Percentiles rank a stretch among this genome's conserved stretches.
These are phyloP conservation scores for Gillenia trifoliata DNA, from an alignment of 306 rosid genomes.

Conservation along the genomic window DNA sequence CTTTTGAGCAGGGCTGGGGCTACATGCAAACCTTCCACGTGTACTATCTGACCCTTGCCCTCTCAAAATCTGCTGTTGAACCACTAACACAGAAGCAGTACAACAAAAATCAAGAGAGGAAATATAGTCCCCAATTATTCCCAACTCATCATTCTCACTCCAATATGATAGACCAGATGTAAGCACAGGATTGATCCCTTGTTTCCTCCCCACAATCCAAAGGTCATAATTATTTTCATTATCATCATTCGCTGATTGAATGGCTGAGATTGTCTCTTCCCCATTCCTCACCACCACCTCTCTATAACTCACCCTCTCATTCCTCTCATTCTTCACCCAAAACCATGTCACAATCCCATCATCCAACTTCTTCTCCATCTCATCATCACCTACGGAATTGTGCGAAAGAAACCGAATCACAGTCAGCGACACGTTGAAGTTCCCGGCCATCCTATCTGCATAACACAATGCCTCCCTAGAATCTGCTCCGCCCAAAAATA, in stretches of 20 bases:
- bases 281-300: slow-evolving; percentile 68
- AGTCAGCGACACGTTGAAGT: slow-evolving; percentile 24
- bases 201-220: slow-evolving; percentile 70
- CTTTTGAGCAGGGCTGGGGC: not conserved
- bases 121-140: slow-evolving; percentile 66
- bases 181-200: slow-evolving; percentile 65
- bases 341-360: slow-evolving; percentile 84
- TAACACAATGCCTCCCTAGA: slow-evolving; percentile 70
- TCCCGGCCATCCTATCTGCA: slow-evolving; percentile 53
- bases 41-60: slow-evolving; percentile 11
- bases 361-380: slow-evolving; percentile 76
- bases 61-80: slow-evolving; percentile 69
- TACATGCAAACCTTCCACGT: not conserved
- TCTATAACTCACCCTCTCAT: slow-evolving; percentile 45
- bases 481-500: slow-evolving; percentile 80
- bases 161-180: slow-evolving; percentile 51
- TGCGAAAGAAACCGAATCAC: slow-evolving; percentile 57
- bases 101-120: slow-evolving; percentile 61
- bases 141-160: slow-evolving; percentile 62
- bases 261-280: slow-evolving; percentile 52
- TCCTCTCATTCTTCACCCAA: slow-evolving; percentile 76
- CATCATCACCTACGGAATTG: slow-evolving; percentile 42
- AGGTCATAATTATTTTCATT: slow-evolving; percentile 32
- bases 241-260: slow-evolving; percentile 42
- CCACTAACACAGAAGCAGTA: slow-evolving; percentile 56